These are phyloP conservation scores for Colletotrichum sp. DNA, from an alignment of 2,329 filamentous ascomycete species.

Conservation along the genomic window DNA sequence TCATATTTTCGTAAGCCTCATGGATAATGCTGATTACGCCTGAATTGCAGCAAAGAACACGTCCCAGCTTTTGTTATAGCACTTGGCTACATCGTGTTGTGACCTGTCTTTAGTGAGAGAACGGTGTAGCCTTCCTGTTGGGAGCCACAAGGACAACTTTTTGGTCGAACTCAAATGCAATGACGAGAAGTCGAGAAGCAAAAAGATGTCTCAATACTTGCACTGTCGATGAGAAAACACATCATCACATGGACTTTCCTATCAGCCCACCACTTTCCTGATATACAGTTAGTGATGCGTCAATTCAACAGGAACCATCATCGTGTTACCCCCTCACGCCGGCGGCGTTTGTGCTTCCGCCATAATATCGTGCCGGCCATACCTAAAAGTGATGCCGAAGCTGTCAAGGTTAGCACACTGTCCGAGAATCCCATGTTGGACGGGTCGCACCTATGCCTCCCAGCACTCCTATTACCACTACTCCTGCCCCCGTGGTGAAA, in stretches of 20 bases:
- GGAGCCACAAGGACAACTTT: neutral
- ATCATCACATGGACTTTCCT: neutral
- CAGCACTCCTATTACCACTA: neutral
- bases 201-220: neutral
- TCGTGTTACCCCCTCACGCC: neutral
- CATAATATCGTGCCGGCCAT: neutral
- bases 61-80: neutral
- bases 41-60: neutral
- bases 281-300: neutral
- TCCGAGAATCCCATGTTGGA: neutral
- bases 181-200: neutral
- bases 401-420: neutral
- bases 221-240: fast-evolving
- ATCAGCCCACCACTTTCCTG: neutral
- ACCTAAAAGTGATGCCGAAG: neutral
- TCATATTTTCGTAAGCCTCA: neutral
- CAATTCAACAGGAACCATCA: neutral
- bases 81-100: neutral
- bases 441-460: neutral
- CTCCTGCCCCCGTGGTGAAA: neutral
- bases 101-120: neutral
- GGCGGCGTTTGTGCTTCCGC: neutral
- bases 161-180: neutral
- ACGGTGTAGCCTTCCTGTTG: neutral
- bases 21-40: neutral